Evolutionary conservation across 2,329 filamentous ascomycete species (phyloP).

Genomic region (Teratosphaeria pseudoeucalypti): DNA sequence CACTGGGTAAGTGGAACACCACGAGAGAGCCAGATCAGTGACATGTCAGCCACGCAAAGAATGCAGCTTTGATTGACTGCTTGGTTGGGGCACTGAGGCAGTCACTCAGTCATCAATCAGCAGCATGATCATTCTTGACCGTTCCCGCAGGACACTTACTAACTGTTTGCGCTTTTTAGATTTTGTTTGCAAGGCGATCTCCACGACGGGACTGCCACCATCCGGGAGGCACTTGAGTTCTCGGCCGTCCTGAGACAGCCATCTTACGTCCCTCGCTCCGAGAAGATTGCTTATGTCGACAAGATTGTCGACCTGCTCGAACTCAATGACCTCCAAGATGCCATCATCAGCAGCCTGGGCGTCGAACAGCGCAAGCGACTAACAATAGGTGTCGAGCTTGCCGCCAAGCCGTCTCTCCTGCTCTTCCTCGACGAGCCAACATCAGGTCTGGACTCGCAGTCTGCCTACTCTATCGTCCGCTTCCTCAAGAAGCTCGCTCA

Average conservation of each 20-base stretch:
- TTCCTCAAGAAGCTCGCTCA: constrained; percentile 58
- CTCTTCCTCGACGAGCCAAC: constrained; percentile 66
- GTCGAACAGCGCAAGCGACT: constrained; percentile 63
- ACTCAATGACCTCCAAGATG: constrained; percentile 55
- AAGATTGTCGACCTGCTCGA: constrained; percentile 57
- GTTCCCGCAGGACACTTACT: too few species aligned
- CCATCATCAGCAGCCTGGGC: constrained; percentile 52
- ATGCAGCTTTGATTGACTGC: too few species aligned
- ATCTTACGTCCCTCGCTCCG: constrained; percentile 40
- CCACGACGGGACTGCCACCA: constrained; percentile 56
- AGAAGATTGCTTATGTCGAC: constrained; percentile 58
- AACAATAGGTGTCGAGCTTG: constrained; percentile 64
- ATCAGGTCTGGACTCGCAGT: constrained; percentile 58
- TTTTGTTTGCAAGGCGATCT: constrained; percentile 66
- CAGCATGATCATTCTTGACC: too few species aligned
- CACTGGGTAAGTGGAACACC: constrained; percentile 37
- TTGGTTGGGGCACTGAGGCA: too few species aligned
- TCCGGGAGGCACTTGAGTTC: constrained; percentile 59
- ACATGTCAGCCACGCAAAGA: too few species aligned
- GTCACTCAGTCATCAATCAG: too few species aligned
- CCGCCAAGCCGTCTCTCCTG: constrained; percentile 56
- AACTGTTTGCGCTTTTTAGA: too few species aligned
- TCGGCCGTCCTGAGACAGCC: constrained; percentile 56
- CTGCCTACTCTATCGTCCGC: constrained; percentile 56
- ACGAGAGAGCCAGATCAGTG: too few species aligned